Evolutionary conservation across 1,139 yeast genomes (phyloP), one percentile per base, ranked within the genome.

Genomic region (Fermentozyma sake): DNA sequence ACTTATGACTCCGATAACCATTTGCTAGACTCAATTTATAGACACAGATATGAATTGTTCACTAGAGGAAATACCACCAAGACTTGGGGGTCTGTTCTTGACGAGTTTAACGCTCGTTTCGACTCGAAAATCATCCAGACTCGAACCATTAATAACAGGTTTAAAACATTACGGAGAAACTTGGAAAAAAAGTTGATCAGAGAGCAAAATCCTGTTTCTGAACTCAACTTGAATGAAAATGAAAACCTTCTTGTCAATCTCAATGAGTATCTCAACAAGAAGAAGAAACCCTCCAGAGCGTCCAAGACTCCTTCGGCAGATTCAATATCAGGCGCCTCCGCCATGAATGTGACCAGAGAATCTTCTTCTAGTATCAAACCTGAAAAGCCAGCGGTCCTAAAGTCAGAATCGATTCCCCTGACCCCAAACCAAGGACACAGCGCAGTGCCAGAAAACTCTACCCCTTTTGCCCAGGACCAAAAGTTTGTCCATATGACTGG

Each of bases 111-210:
- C 31, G 32, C 34, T 4, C 33, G 34, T 12, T 39, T 41, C 24
- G 33, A 44, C 15, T 29, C 53, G 18, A 40, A 38, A 11, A 48
- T 55, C 11, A 32, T 53, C 3, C 61, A 55, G 33, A 44, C 55
- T n/a, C 27, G 61, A 23, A 56, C 61, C 6, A 42, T 56, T 24
- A 55, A 48, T 28, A 56, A 55, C 25, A 41, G 61, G 16, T 56
- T 53, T 34, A 51, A 50, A 26, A 30, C 32, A 6, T 31, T 56
- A 9, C 42, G 50, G 9, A 45, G 42, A 28, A 55, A 56, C 34
- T 37, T 54, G 17, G 51, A 51, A 26, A 35, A 46, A 20, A 38
- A 52, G 26, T 31, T 50, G 18, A 24, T 41, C 8, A 45, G 33
- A 24, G 52, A 45, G 19, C 37, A 35, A 16, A 27, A 31, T 11